A percentile compares a stretch with the other conserved stretches of the same genome.
phyloP scores from a whole-genome alignment of 1,284 basidiomycete genomes.

The Stereum hirsutum region DNA sequence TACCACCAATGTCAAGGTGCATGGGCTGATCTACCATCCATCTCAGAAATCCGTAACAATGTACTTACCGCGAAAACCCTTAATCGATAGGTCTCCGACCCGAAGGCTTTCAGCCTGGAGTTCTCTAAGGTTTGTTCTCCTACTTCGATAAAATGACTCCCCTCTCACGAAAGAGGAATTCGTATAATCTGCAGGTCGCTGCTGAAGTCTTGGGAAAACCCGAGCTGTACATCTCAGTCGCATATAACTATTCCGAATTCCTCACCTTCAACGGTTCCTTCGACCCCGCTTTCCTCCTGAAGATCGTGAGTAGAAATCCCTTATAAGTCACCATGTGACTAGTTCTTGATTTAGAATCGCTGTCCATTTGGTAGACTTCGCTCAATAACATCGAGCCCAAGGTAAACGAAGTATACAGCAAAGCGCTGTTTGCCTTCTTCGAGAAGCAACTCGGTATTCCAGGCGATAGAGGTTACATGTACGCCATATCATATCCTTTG shows the following conservation, averaged over 20 bases:
- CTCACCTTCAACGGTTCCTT: slow-evolving; percentile 51
- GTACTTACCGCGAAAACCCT: background rate
- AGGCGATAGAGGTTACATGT: slow-evolving; percentile 51
- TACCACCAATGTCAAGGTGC: slow-evolving; percentile 50
- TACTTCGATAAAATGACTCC: background rate
- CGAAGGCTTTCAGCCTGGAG: slow-evolving; percentile 44
- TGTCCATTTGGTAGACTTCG: slow-evolving; percentile 29
- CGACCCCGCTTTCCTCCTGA: slow-evolving; percentile 52
- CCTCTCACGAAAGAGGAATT: background rate
- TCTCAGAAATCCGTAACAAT: background rate
- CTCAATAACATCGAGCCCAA: slow-evolving; percentile 44
- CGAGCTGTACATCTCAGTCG: slow-evolving; percentile 39
- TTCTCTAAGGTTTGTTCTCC: slow-evolving; percentile 43
- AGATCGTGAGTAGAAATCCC: slow-evolving; percentile 33
- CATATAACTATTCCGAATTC: slow-evolving; percentile 44
- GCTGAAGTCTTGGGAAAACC: slow-evolving; percentile 46
- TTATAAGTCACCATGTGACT: background rate
- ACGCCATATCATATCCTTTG: slow-evolving; percentile 10
- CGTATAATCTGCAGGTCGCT: slow-evolving; percentile 25
- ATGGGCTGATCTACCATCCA: background rate
- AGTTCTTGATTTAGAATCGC: background rate
- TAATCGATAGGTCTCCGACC: slow-evolving; percentile 30
- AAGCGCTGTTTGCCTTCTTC: slow-evolving; percentile 43
- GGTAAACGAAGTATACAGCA: slow-evolving; percentile 43
- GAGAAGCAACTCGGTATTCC: slow-evolving; percentile 38